Evolutionary conservation across 2,329 filamentous ascomycete genomes (phyloP), one percentile per base, ranked within the genome.

Genomic region (Ophiognomonia clavigignenti-juglandacearum): DNA sequence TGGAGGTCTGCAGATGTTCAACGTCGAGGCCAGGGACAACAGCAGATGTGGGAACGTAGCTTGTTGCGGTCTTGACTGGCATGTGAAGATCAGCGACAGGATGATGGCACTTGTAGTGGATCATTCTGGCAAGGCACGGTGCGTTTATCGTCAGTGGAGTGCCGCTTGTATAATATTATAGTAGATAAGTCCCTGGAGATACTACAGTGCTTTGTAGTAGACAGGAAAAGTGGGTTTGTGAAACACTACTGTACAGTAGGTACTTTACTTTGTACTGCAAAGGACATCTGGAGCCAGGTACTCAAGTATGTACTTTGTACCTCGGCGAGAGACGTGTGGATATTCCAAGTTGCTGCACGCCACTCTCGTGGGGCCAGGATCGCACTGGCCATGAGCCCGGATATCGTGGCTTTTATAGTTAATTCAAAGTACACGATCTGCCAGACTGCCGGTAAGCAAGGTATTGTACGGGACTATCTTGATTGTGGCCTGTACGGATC

Each of bases 51-150:
- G 23, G 34, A 44, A 29, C 16, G n/a, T n/a, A n/a, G n/a, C n/a
- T n/a, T n/a, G n/a, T n/a, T 44, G 9, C 18, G 18, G 20, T 24
- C n/a, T n/a, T n/a, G n/a, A 35, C 24, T 22, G 14, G 41, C 41
- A 26, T 44, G 42, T 38, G 16, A 20, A 13, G 42, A 44, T 44
- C 42, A 31, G 24, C 42, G 18, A 24, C 42, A 44, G 42, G 42
- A 22, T 44, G 3, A 31, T n/a, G 14, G 8, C 26, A 16, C 2
- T 26, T 6, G 22, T 20, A 8, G 3, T 14, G 6, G 26, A 41
- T 16, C 27, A 4, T 6, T 20, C 13, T 41, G 18, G 13, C 24
- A n/a, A n/a, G n/a, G n/a, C n/a, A n/a, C 27, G 13, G 39, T 32
- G 16, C 29, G 10, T 32, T 14, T 4, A 32, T 32, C 29, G 10